These are phyloP conservation scores for Ustilago loliicola DNA, from an alignment of 1,284 basidiomycete species.

Conservation along the genomic window DNA sequence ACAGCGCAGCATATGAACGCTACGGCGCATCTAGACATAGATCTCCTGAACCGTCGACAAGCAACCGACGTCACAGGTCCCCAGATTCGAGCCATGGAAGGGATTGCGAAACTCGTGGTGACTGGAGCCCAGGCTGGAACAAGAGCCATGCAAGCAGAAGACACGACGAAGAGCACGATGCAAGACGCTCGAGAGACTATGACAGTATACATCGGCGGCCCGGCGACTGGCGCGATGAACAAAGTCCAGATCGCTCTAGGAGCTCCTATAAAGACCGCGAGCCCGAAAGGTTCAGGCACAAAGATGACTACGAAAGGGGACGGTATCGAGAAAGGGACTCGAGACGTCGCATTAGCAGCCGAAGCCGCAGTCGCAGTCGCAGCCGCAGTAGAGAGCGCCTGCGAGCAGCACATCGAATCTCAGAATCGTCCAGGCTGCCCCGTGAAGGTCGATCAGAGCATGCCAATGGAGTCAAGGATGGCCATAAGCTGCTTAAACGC, in stretches of 20 bases:
- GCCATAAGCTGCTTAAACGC: constrained; percentile 15
- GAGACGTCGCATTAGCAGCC: constrained; percentile 7
- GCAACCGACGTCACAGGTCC: constrained; percentile 5
- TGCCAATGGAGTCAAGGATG: not conserved
- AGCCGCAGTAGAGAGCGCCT: constrained; percentile 22
- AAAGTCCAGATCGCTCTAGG: constrained; percentile 10
- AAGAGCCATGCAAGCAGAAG: not conserved
- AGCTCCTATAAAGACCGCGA: constrained; percentile 10
- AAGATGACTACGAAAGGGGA: constrained; percentile 1
- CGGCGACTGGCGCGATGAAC: constrained; percentile 8
- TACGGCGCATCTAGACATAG: not conserved
- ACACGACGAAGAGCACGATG: not conserved
- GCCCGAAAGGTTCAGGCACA: not conserved
- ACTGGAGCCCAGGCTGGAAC: not conserved
- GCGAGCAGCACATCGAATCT: not conserved
- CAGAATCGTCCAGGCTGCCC: not conserved
- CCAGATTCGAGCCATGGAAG: constrained; percentile 7
- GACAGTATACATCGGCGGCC: not conserved
- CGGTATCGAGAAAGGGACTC: constrained; percentile 1
- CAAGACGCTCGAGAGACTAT: not conserved
- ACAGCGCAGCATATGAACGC: not conserved
- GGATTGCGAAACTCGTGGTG: not conserved
- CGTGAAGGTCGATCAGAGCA: constrained; percentile 10
- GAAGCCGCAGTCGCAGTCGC: constrained; percentile 19
- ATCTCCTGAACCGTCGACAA: constrained; percentile 8